Base-by-base conservation (phyloP, 176 grass and related monocot genomes). In the Tillandsia leiboldiana region DNA sequence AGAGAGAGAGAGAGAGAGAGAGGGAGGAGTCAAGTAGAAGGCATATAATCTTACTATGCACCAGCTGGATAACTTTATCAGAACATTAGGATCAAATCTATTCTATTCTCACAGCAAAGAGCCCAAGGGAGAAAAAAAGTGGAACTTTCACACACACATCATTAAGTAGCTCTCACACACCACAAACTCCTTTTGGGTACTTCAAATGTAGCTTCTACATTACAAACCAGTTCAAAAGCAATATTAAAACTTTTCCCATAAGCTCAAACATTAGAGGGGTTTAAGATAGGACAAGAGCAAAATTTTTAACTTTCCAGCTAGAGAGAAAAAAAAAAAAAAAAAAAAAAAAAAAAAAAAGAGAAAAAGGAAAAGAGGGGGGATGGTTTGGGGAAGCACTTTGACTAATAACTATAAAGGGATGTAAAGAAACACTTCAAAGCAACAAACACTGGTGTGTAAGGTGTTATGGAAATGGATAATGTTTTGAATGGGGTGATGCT, bases 71-170 rank as follows among this genome's bases (percentile, higher is more conserved):
- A 75, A 78, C 71, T 84, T 76, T 67, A 76, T 53, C n/a, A 70
- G 64, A 68, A 47, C 33, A 63, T 70, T 77, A 73, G 68, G 78
- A 87, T 70, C 28, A 83, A 83, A 72, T 87, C 72, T 79, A 77
- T 68, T 50, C 73, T 24, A 67, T 42, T 42, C 33, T 42, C 33
- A 42, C 71, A 27, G 26, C 66, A 77, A 83, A 83, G 83, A 62
- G 71, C 54, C 77, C 27, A 69, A 77, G 26, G 77, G 54, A 59
- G 72, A 51, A 80, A 79, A 42, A 87, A 87, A 87, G 82, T 71
- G 63, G 64, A 74, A 72, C 88, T 91, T 91, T 87, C 75, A 91
- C 70, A 42, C 78, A 79, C 68, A 75, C 79, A 81, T 84, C 75
- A 87, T 78, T 81, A 81, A 81, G 73, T 65, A 78, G 68, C 73